These are phyloP conservation scores for Mycena belliarum DNA, from an alignment of 768 basidiomycete genomes.

Conservation along the genomic window DNA sequence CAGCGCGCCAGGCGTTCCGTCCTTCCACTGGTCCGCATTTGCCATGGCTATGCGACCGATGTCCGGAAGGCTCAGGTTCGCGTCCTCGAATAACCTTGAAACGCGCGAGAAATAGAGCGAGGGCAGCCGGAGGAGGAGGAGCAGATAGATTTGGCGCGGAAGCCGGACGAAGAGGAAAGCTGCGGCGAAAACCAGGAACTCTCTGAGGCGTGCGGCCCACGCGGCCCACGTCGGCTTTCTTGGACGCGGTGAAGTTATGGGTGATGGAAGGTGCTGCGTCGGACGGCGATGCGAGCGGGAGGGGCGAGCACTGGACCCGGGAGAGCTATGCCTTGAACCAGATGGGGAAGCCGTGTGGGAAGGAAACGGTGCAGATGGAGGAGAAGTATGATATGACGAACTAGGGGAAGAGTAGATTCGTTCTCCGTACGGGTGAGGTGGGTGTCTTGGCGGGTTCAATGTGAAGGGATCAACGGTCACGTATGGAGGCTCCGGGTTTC, in stretches of 20 bases:
- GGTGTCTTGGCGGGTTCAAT: neutral
- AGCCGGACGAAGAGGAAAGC: slow-evolving; percentile 20
- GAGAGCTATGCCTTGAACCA: neutral
- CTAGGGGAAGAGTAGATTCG: too few relatives aligned
- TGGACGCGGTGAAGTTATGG: neutral
- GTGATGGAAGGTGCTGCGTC: neutral
- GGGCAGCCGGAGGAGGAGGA: slow-evolving; percentile 47
- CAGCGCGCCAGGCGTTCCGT: neutral
- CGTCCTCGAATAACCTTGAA: slow-evolving; percentile 53
- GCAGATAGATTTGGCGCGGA: slow-evolving; percentile 23
- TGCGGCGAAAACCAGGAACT: neutral
- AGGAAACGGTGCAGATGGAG: neutral
- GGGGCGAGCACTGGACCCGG: too few relatives aligned
- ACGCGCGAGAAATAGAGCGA: slow-evolving; percentile 58
- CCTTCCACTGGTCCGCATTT: slow-evolving; percentile 14
- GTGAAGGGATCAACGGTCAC: neutral
- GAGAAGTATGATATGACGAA: neutral
- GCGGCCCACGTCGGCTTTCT: neutral
- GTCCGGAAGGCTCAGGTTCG: slow-evolving; percentile 53
- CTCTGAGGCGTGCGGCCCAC: neutral
- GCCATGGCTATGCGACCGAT: slow-evolving; percentile 14
- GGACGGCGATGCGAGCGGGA: neutral
- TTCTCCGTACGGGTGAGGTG: too few relatives aligned
- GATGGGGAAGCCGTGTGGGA: neutral
- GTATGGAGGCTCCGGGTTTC: neutral